These are phyloP conservation scores for Rhynchosporium agropyri DNA, from an alignment of 2,329 filamentous ascomycete species.

Conservation along the genomic window DNA sequence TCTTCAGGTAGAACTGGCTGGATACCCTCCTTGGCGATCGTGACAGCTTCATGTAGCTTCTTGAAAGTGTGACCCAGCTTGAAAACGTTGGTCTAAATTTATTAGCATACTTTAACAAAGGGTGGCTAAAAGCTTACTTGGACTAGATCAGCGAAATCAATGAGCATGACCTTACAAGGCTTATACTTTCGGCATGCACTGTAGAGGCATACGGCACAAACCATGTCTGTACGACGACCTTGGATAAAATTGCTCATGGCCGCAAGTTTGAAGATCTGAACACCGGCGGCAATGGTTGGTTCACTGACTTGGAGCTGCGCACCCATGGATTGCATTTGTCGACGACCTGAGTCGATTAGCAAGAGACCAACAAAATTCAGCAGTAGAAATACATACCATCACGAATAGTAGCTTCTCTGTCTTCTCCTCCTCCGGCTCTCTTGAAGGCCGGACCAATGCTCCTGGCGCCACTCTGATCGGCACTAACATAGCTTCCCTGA, in stretches of 20 bases:
- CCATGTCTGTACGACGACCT: constrained; percentile 81
- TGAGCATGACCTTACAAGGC: constrained; percentile 86
- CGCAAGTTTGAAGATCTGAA: constrained; percentile 76
- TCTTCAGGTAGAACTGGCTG: constrained; percentile 82
- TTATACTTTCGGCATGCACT: constrained; percentile 79
- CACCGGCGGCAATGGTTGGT: constrained; percentile 64
- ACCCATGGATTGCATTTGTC: constrained; percentile 64
- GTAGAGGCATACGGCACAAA: constrained; percentile 90
- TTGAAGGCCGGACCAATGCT: constrained; percentile 65
- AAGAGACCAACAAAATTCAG: background rate
- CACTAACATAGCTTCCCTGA: constrained; percentile 84
- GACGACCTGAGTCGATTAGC: constrained; percentile 44
- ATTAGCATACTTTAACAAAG: constrained; percentile 33
- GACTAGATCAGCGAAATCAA: constrained; percentile 89
- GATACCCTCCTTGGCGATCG: constrained; percentile 66
- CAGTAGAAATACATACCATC: constrained; percentile 43
- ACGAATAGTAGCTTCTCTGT: constrained; percentile 62
- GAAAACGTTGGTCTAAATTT: constrained; percentile 78
- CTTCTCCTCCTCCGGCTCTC: constrained; percentile 59
- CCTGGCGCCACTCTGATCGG: constrained; percentile 67
- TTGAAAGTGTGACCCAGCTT: constrained; percentile 90
- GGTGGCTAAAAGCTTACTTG: constrained; percentile 46
- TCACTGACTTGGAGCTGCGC: constrained; percentile 62
- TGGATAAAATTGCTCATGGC: constrained; percentile 78
- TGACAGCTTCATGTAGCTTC: constrained; percentile 71